Evolutionary conservation across 2,329 filamentous ascomycete genomes (phyloP).

Genomic region (Exophiala sp.): DNA sequence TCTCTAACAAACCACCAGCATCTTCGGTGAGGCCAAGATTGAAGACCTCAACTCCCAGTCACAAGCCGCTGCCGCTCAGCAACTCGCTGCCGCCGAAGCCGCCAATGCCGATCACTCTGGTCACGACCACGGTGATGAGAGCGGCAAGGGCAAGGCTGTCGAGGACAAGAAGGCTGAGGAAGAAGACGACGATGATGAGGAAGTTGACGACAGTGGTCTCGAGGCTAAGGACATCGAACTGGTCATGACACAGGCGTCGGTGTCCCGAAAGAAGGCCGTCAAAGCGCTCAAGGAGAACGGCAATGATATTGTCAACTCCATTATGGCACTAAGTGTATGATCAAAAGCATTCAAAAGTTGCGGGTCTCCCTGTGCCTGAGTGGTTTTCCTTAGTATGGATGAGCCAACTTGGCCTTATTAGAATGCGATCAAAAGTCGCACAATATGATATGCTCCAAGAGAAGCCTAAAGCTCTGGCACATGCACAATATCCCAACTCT

Average conservation of each 20-base stretch:
- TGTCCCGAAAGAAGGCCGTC: conserved; percentile 96
- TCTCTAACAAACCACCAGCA: conserved; percentile 51
- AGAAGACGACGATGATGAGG: conserved; percentile 88
- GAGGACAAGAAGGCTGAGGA: conserved; percentile 63
- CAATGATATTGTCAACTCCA: conserved; percentile 99
- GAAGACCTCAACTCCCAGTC: conserved; percentile 99
- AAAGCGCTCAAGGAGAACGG: conserved; percentile 96
- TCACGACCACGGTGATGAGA: conserved; percentile 50
- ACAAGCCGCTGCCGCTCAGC: conserved; percentile 90
- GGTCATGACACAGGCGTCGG: conserved; percentile 95
- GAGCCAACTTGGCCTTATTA: conserved; percentile 1
- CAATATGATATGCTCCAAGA: neutral
- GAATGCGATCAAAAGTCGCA: conserved; percentile 1
- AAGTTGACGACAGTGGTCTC: conserved; percentile 87
- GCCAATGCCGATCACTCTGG: conserved; percentile 53
- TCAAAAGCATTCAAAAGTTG: conserved; percentile 17
- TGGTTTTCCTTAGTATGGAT: conserved; percentile 1
- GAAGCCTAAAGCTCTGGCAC: neutral
- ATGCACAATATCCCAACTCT: no score
- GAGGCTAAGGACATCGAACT: conserved; percentile 99
- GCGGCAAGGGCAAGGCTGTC: conserved; percentile 61
- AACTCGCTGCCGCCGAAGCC: conserved; percentile 73
- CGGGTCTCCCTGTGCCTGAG: conserved; percentile 10
- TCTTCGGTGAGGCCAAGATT: conserved; percentile 99
- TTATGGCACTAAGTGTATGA: conserved; percentile 91